These are phyloP conservation scores for Polyrhizophydium stewartii DNA, from an alignment of 371 early-diverging fungal genomes.

Conservation along the genomic window DNA sequence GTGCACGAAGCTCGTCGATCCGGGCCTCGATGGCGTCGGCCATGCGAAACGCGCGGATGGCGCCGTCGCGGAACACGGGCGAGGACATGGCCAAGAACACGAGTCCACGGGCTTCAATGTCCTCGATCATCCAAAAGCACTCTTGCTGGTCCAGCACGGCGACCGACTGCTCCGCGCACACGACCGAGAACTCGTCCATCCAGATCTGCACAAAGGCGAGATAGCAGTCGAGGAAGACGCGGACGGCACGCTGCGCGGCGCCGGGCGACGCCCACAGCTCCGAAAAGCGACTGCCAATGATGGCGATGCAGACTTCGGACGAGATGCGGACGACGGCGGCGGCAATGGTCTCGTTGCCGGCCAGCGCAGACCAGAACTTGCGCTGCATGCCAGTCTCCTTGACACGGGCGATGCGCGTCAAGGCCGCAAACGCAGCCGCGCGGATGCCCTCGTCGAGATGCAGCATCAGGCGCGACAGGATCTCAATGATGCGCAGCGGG, in stretches of 20 bases:
- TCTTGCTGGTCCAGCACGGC: constrained; percentile 10
- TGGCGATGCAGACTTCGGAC: constrained; percentile 10
- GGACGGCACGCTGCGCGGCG: constrained; percentile 1
- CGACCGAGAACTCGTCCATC: constrained; percentile 35
- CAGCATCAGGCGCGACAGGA: constrained; percentile 69
- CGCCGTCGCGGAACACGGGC: constrained; percentile 48
- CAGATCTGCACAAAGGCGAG: constrained; percentile 46
- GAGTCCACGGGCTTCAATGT: constrained; percentile 71
- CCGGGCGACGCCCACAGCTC: constrained; percentile 12
- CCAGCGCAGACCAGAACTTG: constrained; percentile 53
- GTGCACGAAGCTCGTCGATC: not conserved
- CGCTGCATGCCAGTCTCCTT: constrained; percentile 55
- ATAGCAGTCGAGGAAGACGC: constrained; percentile 4
- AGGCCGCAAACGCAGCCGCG: constrained; percentile 57
- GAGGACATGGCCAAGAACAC: constrained; percentile 66
- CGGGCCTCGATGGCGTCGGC: constrained; percentile 49
- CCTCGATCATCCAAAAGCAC: constrained; percentile 48
- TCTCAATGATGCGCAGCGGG: constrained; percentile 64
- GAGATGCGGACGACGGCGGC: constrained; percentile 23
- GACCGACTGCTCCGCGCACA: not conserved
- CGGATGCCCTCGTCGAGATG: constrained; percentile 82
- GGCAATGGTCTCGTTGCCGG: constrained; percentile 32
- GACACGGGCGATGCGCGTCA: constrained; percentile 58
- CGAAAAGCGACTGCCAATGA: constrained; percentile 36
- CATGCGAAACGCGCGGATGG: constrained; percentile 45